These are phyloP conservation scores for Leccinum rimulosum DNA, from an alignment of 768 basidiomycete genomes.

Conservation along the genomic window DNA sequence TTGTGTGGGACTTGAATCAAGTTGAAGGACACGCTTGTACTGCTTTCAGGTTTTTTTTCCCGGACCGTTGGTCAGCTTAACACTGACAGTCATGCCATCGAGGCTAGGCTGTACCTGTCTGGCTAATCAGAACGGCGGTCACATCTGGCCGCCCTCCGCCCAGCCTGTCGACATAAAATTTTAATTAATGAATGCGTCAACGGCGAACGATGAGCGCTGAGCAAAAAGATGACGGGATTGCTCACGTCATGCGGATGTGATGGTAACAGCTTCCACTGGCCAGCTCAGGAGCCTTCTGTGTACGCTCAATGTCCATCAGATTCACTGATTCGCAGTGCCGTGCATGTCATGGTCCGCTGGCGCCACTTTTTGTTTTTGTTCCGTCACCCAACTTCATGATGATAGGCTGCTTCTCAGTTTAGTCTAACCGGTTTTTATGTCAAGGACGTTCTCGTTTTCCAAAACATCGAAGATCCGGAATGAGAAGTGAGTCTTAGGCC, in stretches of 20 bases:
- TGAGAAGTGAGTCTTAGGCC: not conserved
- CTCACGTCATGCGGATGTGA: not conserved
- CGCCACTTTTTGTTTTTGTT: not conserved
- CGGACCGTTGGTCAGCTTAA: not conserved
- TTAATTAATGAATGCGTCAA: not conserved
- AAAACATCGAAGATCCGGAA: not conserved
- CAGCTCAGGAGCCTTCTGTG: not conserved
- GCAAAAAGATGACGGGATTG: not conserved
- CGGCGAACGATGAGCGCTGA: not conserved
- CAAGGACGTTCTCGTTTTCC: not conserved
- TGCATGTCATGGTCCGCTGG: not conserved
- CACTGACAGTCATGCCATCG: not conserved
- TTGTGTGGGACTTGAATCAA: not conserved
- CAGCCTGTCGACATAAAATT: not conserved
- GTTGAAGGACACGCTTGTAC: not conserved
- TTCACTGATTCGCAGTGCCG: not conserved
- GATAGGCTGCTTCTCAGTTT: not conserved
- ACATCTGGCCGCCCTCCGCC: not conserved
- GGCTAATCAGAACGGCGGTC: not conserved
- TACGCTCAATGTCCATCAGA: not conserved
- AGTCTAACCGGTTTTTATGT: not conserved
- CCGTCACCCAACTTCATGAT: not conserved
- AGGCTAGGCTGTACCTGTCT: not conserved
- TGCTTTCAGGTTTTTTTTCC: not conserved
- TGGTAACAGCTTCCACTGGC: not conserved